A percentile compares a stretch with the other conserved stretches of the same genome.
Evolutionary conservation across 441 rosid species (phyloP).

Genomic region (Jatropha multifida): DNA sequence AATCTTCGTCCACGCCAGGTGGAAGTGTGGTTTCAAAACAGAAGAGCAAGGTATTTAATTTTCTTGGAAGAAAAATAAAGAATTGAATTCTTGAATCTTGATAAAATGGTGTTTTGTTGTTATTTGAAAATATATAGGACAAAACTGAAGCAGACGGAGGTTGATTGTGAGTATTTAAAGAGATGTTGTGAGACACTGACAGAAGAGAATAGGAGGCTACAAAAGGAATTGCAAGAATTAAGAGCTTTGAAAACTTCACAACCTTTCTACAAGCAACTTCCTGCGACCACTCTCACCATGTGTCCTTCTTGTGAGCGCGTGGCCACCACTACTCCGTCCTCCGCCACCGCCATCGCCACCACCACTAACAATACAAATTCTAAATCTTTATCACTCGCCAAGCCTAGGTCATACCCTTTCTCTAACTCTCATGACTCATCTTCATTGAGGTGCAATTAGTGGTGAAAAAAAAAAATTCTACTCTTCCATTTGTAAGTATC

Average conservation of each 20-base stretch:
- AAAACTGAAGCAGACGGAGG: conserved; percentile 95
- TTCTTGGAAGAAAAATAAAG: not conserved
- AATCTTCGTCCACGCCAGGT: conserved; percentile 96
- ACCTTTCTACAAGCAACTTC: conserved; percentile 88
- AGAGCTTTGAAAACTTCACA: conserved; percentile 78
- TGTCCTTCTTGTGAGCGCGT: conserved; percentile 97
- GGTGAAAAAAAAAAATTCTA: not conserved
- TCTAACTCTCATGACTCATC: conserved; percentile 29
- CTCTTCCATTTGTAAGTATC: conserved; percentile 28
- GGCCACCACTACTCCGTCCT: conserved; percentile 48
- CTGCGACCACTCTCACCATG: conserved; percentile 98
- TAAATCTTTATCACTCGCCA: conserved; percentile 17
- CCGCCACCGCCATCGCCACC: conserved; percentile 22
- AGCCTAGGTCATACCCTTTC: conserved; percentile 31
- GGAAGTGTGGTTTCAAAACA: conserved; percentile 98
- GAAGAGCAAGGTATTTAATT: conserved; percentile 75
- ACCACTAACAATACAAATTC: not conserved
- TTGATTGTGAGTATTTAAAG: conserved; percentile 92
- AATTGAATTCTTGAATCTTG: not conserved
- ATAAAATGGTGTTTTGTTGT: not conserved
- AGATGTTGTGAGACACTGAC: conserved; percentile 86
- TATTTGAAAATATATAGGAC: conserved; percentile 45
- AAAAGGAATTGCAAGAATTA: conserved; percentile 83
- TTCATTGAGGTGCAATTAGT: not conserved
- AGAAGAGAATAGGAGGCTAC: conserved; percentile 87